These are phyloP conservation scores for Sorghum bicolor DNA, from an alignment of 176 grass and related monocot genomes.

Conservation along the genomic window Sorghum_bicolor_NCBIv3 NC_012874.2:6686501-6687000, in stretches of 20 bases:
- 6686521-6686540: constrained; percentile 36
- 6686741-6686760: constrained; percentile 71
- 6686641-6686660: constrained; percentile 52
- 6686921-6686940: too few species aligned
- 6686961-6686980: too few species aligned
- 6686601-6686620: constrained; percentile 56
- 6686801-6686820: not conserved
- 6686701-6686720: constrained; percentile 49
- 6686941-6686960: too few species aligned
- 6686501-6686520: constrained; percentile 44
- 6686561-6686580: not conserved
- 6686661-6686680: constrained; percentile 48
- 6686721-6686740: constrained; percentile 52
- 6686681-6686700: constrained; percentile 38
- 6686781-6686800: constrained; percentile 26
- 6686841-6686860: too few species aligned
- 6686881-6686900: too few species aligned
- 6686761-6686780: constrained; percentile 62
- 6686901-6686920: too few species aligned
- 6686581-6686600: not conserved
- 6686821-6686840: not conserved
- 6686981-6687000: too few species aligned
- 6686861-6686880: too few species aligned
- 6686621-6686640: constrained; percentile 33
- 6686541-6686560: constrained; percentile 17